Base-by-base conservation (phyloP, 345 rosid genomes). In the Salix viminalis region DNA sequence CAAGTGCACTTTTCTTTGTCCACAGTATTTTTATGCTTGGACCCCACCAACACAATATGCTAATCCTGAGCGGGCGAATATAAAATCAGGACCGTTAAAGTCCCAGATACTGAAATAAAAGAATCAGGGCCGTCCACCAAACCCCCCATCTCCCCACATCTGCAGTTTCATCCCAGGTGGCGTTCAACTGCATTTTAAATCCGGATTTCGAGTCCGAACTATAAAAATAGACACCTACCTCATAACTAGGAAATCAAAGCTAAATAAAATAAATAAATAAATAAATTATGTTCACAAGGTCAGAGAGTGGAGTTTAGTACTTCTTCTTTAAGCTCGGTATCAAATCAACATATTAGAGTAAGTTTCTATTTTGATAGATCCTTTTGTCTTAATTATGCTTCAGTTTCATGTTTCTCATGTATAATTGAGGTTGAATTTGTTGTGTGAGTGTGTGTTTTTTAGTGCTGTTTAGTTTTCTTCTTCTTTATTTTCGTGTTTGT, bases 161-260 rank as follows among this genome's bases (percentile, higher is more conserved):
- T 50, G 67, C 60, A 24, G 62, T 70, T 61, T 60, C 30, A 39
- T 81, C 84, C 75, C 3, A 77, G 76, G 78, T 89, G 94, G 88
- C 88, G 85, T 67, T 90, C 80, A 87, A 88, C 77, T 65, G 83
- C 84, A 79, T 87, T 89, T 91, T 76, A 91, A 90, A 82, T 87
- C 93, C 86, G 89, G 79, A 74, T 86, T 89, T 89, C 86, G 84
- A 84, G 88, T 94, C 92, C 96, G 91, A 15, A 1, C 67, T n/a
- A 64, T 67, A 67, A 62, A 74, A 44, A 21, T 0, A 54, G 3
- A 41, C 34, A 39, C 24, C 5, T 30, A 32, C 28, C 6, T 64
- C 18, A 18, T 36, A 32, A 26, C 15, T 30, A 3, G 13, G 23
- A 23, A 36, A 61, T 21, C 46, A 2, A 36, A 19, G 42, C 34